These are phyloP conservation scores for Ceratobasidium sp. DNA, from an alignment of 1,284 basidiomycete genomes.

Conservation along the genomic window DNA sequence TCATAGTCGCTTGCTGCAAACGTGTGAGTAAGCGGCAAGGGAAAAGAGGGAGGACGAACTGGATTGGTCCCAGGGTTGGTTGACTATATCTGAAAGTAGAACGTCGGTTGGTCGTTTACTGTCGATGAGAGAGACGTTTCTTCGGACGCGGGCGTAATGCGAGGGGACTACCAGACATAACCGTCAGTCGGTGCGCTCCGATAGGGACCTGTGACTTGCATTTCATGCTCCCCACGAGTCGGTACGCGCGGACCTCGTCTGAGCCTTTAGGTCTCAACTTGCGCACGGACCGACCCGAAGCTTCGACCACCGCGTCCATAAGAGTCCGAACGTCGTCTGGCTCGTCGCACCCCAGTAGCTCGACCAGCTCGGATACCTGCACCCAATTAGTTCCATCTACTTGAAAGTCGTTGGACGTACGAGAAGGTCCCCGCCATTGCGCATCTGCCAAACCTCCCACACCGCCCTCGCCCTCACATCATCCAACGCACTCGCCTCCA, in stretches of 20 bases:
- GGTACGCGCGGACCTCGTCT: constrained; percentile 26
- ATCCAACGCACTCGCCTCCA: constrained; percentile 36
- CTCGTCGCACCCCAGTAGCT: constrained; percentile 17
- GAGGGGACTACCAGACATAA: constrained; percentile 1
- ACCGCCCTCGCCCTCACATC: constrained; percentile 27
- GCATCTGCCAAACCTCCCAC: constrained; percentile 34
- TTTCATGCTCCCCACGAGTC: constrained; percentile 29
- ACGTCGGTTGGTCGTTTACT: constrained; percentile 22
- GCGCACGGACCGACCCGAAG: constrained; percentile 18
- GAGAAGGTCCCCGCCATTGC: constrained; percentile 8
- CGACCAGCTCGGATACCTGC: constrained; percentile 22
- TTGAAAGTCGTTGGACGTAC: neutral
- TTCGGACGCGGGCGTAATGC: constrained; percentile 15
- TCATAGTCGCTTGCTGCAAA: constrained; percentile 24
- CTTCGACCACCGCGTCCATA: constrained; percentile 21
- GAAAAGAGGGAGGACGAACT: neutral
- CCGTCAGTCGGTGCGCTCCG: neutral
- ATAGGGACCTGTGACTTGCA: neutral
- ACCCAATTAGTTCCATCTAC: neutral
- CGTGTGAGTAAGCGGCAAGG: neutral
- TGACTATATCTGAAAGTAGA: constrained; percentile 11
- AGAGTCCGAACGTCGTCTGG: constrained; percentile 17
- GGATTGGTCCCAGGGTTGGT: constrained; percentile 16
- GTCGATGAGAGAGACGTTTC: constrained; percentile 18
- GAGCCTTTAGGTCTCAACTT: constrained; percentile 21